Evolutionary conservation across 78 protist species (phyloP).

Genomic region (Dictyostelium firmibasis): DNA sequence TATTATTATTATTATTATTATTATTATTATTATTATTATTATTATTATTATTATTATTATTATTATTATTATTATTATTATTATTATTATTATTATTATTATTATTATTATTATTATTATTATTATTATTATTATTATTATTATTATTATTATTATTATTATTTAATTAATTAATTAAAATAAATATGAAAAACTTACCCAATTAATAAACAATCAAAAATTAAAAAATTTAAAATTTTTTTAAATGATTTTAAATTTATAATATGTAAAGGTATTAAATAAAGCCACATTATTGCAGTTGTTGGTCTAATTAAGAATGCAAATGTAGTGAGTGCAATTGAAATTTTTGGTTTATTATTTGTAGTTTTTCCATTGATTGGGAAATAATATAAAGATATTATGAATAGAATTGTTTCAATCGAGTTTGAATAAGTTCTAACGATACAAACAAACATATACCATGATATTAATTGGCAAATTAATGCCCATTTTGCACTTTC

Average conservation of each 20-base stretch:
- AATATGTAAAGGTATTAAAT: conserved; percentile 26
- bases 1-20: not conserved
- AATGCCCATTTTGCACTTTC: conserved; percentile 67
- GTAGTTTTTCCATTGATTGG: not conserved
- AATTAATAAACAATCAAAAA: conserved; percentile 16
- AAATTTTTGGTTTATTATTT: not conserved
- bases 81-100: not conserved
- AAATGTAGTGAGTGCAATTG: conserved; percentile 36
- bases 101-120: not conserved
- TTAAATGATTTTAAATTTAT: conserved; percentile 7
- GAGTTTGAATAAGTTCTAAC: conserved; percentile 85
- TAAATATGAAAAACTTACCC: not conserved
- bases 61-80: not conserved
- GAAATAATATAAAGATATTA: conserved; percentile 63
- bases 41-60: not conserved
- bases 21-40: not conserved
- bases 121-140: not conserved
- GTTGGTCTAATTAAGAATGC: conserved; percentile 76
- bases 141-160: not conserved
- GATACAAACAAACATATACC: conserved; percentile 63
- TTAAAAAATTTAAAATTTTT: conserved; percentile 2
- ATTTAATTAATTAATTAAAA: too few species aligned
- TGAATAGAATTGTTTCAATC: conserved; percentile 68
- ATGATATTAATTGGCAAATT: conserved; percentile 34
- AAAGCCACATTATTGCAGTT: conserved; percentile 72